These are phyloP conservation scores for Pythium phragmitis DNA, from an alignment of 352 stramenopile genomes.

Conservation along the genomic window DNA sequence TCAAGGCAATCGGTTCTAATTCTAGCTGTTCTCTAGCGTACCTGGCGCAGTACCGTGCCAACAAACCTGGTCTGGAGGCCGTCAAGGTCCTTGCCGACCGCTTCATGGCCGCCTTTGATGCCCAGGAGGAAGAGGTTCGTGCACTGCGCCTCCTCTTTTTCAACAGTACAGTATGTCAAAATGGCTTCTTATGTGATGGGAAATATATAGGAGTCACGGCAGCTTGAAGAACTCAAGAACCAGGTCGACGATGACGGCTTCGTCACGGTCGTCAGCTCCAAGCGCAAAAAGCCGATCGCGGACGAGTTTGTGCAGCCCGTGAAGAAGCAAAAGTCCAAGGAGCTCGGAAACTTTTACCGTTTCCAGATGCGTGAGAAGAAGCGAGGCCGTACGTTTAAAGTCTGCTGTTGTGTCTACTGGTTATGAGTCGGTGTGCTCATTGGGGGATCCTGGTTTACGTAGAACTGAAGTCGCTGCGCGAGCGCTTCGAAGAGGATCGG, in stretches of 20 bases:
- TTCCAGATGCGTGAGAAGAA: slow-evolving; percentile 88
- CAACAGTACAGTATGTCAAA: too few relatives aligned
- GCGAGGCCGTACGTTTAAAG: slow-evolving; percentile 61
- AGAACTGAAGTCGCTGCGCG: slow-evolving; percentile 81
- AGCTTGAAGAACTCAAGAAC: slow-evolving; percentile 75
- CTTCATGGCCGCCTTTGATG: slow-evolving; percentile 80
- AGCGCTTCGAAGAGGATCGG: slow-evolving; percentile 84
- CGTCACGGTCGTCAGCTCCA: slow-evolving; percentile 78
- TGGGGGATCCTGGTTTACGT: neutral
- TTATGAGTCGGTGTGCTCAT: neutral
- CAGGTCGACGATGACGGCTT: slow-evolving; percentile 84
- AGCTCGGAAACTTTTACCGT: slow-evolving; percentile 81
- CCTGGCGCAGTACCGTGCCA: slow-evolving; percentile 60
- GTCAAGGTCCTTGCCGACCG: slow-evolving; percentile 69
- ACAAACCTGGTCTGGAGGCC: slow-evolving; percentile 58
- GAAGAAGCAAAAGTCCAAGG: slow-evolving; percentile 87
- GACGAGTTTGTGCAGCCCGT: slow-evolving; percentile 44
- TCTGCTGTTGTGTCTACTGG: neutral
- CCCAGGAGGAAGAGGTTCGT: slow-evolving; percentile 56
- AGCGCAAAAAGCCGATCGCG: slow-evolving; percentile 45
- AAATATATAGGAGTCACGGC: slow-evolving; percentile 37
- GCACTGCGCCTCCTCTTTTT: neutral
- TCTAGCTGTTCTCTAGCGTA: slow-evolving; percentile 30
- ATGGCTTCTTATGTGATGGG: too few relatives aligned
- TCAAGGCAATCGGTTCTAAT: neutral